Evolutionary conservation across 2,329 filamentous ascomycete species (phyloP), one percentile per base, ranked within the genome.

Genomic region (Cladosporium phlei): DNA sequence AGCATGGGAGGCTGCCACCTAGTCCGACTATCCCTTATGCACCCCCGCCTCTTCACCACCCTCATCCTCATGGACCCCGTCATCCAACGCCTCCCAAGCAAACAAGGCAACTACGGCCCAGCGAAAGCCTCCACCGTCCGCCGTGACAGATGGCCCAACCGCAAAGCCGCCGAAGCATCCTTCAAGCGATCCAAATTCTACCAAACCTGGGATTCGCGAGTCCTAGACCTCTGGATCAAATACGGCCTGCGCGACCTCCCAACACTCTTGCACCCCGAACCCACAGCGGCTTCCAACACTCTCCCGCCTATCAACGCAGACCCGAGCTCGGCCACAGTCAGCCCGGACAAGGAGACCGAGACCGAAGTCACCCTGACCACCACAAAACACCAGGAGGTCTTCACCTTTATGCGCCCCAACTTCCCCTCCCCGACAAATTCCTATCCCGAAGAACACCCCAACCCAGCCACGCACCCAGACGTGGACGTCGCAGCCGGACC

Each of bases 51-150:
- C 16, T 75, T 96, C 53, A 78, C 82, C 52, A 78, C 80, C 6
- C 67, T 95, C 5, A 72, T 95, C 34, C 76, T 95, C 24, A 70
- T 96, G n/a, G 90, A 96, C 61, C 88, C 90, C 0, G 86, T 93
- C 51, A 83, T 95, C 55, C 75, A 79, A 40, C 59, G 64, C 5
- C 58, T 68, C 49, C 66, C 70, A 64, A 71, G 74, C 56, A 56
- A 65, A 58, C 62, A 52, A 25, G 66, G 62, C 53, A 67, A 62
- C 53, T 56, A 47, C 20, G 40, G 38, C n/a, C 55, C 56, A 21
- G 57, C 59, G 12, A 69, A 74, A 46, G 72, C 80, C 19, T 94
- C 88, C 25, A 78, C 84, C 8, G 75, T 76, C 53, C 82, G 91
- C 11, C 81, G 88, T 33, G 90, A 96, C 56, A 59, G 78, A 47